phyloP scores from a whole-genome alignment of 371 early-diverging fungal species.

The Smittium culicis region DNA sequence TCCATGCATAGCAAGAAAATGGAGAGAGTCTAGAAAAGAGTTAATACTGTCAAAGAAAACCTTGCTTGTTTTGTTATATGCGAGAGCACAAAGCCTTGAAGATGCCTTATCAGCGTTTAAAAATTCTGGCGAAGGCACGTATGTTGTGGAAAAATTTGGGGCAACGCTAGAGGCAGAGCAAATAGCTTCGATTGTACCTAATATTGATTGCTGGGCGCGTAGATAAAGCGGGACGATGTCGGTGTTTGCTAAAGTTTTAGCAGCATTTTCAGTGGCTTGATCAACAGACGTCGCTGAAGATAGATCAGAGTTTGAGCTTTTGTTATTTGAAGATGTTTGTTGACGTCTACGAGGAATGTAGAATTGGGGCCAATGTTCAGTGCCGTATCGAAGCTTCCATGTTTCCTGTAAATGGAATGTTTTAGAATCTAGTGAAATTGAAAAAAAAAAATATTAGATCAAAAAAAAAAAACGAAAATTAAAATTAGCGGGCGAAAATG shows the following conservation, averaged over 20 bases:
- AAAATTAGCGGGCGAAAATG: not conserved
- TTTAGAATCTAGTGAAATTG: conserved; percentile 44
- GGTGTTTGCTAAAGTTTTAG: conserved; percentile 28
- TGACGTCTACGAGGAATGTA: conserved; percentile 22
- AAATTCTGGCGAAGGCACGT: not conserved
- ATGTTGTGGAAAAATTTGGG: not conserved
- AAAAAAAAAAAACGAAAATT: not conserved
- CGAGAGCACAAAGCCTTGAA: conserved; percentile 4
- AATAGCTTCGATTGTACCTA: conserved; percentile 23
- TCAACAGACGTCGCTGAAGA: conserved; percentile 10
- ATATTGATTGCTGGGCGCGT: conserved; percentile 27
- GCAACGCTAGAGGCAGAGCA: conserved; percentile 13
- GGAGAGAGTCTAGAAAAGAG: conserved; percentile 29
- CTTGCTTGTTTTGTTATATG: conserved; percentile 18
- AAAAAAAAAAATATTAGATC: not conserved
- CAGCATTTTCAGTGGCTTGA: conserved; percentile 16
- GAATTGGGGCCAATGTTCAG: conserved; percentile 34
- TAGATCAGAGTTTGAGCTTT: not conserved
- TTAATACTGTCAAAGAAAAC: conserved; percentile 30
- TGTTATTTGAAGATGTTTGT: not conserved
- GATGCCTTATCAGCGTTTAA: not conserved
- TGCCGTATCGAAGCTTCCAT: conserved; percentile 65
- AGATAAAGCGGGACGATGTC: conserved; percentile 29
- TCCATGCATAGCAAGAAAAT: conserved; percentile 23
- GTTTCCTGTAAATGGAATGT: conserved; percentile 68